Conservation (phyloP, 108 stramenopile species). For the Pinguiococcus pyrenoidosus region DNA sequence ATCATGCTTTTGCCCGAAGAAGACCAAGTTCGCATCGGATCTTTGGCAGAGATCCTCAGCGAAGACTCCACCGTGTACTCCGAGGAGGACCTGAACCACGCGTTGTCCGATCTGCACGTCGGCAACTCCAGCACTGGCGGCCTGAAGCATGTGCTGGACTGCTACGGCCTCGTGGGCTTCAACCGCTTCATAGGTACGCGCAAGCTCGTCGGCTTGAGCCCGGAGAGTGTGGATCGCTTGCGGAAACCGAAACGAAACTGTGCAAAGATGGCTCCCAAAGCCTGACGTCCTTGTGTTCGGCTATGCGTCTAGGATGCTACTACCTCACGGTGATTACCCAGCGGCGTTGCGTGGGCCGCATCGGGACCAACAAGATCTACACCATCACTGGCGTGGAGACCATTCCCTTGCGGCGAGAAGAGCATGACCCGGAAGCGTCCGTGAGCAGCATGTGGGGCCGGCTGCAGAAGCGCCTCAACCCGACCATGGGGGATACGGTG, state of each 20-base stretch:
- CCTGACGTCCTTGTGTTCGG: no score
- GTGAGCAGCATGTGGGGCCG: conserved; percentile 1
- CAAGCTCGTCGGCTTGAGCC: no score
- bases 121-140: conserved; percentile 13
- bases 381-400: conserved; percentile 59
- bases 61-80: neutral
- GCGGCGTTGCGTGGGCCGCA: conserved; percentile 56
- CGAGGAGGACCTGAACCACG: no score
- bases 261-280: no score
- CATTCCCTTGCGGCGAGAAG: conserved; percentile 20
- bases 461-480: conserved; percentile 27
- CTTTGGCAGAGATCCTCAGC: neutral
- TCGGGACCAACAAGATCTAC: conserved; percentile 87
- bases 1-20: neutral
- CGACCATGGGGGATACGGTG: conserved; percentile 20
- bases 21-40: neutral
- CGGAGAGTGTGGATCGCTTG: no score
- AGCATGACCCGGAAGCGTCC: conserved; percentile 50
- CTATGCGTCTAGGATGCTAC: conserved; percentile 92
- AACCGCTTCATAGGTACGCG: no score
- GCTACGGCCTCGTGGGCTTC: conserved; percentile 28
- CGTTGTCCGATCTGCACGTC: neutral
- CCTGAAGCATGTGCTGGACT: conserved; percentile 12
- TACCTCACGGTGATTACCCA: conserved; percentile 90
- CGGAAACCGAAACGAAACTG: no score